Percentiles rank a stretch among this genome's conserved stretches.
Evolutionary conservation across 2,329 filamentous ascomycete species (phyloP).

Genomic region (Venturia oleaginea): DNA sequence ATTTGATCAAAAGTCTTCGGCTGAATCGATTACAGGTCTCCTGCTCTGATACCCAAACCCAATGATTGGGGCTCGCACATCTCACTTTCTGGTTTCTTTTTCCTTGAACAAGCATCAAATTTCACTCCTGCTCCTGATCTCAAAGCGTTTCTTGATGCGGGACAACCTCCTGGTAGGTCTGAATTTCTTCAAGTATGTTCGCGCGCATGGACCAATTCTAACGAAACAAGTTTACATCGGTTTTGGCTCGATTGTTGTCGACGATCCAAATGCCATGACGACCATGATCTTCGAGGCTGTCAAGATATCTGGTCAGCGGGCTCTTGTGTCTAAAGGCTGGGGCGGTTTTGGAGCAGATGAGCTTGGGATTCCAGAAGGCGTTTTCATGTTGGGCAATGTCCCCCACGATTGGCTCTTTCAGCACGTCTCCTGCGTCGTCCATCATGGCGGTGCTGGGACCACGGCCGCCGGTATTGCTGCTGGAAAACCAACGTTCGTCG

Average conservation of each 20-base stretch:
- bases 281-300: constrained; percentile 34
- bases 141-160: constrained; percentile 29
- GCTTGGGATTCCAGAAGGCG: constrained; percentile 53
- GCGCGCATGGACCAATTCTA: not conserved
- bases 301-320: constrained; percentile 56
- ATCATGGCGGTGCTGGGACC: constrained; percentile 82
- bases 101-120: constrained; percentile 30
- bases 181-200: not conserved
- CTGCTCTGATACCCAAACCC: constrained; percentile 17
- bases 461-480: constrained; percentile 77
- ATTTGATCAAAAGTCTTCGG: not conserved
- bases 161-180: constrained; percentile 19
- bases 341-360: constrained; percentile 60
- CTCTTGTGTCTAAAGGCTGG: constrained; percentile 81
- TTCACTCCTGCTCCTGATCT: constrained; percentile 31
- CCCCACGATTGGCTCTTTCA: constrained; percentile 88
- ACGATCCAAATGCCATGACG: constrained; percentile 35
- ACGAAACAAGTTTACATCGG: constrained; percentile 29
- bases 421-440: constrained; percentile 70
- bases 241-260: constrained; percentile 34
- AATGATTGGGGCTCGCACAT: constrained; percentile 28
- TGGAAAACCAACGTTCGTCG: constrained; percentile 70
- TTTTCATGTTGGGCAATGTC: constrained; percentile 77
- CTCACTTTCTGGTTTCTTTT: constrained; percentile 33
- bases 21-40: constrained; percentile 9